These are phyloP conservation scores for Lantana camara DNA, from an alignment of 257 asterid species.

Conservation along the genomic window DNA sequence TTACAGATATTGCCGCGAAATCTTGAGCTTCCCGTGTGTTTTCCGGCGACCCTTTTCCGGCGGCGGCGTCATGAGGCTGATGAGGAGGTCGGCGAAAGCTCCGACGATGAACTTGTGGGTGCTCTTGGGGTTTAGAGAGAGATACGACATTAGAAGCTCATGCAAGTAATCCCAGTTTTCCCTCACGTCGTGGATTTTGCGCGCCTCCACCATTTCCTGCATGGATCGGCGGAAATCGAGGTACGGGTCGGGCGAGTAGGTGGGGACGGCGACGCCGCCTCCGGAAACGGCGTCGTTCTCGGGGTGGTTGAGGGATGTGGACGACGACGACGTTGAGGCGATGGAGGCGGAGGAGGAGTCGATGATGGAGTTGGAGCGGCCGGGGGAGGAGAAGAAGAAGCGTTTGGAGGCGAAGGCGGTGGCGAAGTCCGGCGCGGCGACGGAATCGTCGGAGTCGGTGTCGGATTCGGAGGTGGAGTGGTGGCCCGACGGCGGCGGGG, in stretches of 20 bases:
- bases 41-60: constrained; percentile 37
- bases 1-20: constrained; percentile 36
- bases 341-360: constrained; percentile 55
- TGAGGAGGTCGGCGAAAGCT: constrained; percentile 88
- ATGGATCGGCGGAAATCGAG: constrained; percentile 85
- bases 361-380: constrained; percentile 86
- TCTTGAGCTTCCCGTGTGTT: constrained; percentile 31
- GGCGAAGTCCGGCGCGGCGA: constrained; percentile 61
- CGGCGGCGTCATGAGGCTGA: constrained; percentile 55
- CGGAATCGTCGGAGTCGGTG: neutral
- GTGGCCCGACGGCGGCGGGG: constrained; percentile 25
- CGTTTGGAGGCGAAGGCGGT: constrained; percentile 73
- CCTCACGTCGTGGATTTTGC: constrained; percentile 50
- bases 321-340: constrained; percentile 53
- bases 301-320: constrained; percentile 31
- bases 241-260: constrained; percentile 83
- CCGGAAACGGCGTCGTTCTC: constrained; percentile 35
- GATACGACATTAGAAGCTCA: constrained; percentile 75
- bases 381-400: constrained; percentile 95
- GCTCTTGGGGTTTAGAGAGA: constrained; percentile 75
- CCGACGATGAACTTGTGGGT: constrained; percentile 85
- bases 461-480: constrained; percentile 33
- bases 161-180: constrained; percentile 74
- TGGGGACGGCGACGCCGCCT: constrained; percentile 66
- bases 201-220: constrained; percentile 99